phyloP scores from a whole-genome alignment of 164 flowering plant genomes.

The Stephania cephalantha region DNA sequence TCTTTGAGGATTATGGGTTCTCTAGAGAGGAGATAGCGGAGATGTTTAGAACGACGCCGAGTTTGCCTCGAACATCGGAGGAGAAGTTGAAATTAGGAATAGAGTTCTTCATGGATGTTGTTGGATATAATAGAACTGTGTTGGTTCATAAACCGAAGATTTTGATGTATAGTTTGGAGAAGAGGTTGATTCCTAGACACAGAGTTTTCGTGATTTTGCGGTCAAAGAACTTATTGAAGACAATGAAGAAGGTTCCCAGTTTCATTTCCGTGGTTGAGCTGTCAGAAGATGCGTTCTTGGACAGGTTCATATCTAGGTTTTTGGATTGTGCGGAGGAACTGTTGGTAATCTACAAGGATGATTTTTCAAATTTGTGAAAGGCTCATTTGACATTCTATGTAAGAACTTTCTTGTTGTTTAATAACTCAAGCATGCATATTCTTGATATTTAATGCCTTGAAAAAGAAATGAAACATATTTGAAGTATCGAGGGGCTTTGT shows the following conservation, averaged over 20 bases:
- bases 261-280: slow-evolving; percentile 11
- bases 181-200: slow-evolving; percentile 34
- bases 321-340: slow-evolving; percentile 17
- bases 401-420: background rate
- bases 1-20: slow-evolving; percentile 29
- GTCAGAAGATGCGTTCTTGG: slow-evolving; percentile 27
- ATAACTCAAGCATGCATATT: background rate
- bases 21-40: slow-evolving; percentile 23
- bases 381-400: background rate
- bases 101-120: slow-evolving; percentile 27
- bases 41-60: slow-evolving; percentile 32
- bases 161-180: slow-evolving; percentile 36
- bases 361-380: background rate
- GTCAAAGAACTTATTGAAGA: slow-evolving; percentile 34
- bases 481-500: background rate
- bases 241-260: slow-evolving; percentile 26
- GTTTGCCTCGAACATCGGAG: slow-evolving; percentile 27
- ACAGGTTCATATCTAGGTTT: slow-evolving; percentile 27
- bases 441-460: no score
- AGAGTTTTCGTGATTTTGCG: slow-evolving; percentile 29
- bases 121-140: slow-evolving; percentile 15
- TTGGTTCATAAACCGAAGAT: slow-evolving; percentile 19
- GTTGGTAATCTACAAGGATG: slow-evolving; percentile 16
- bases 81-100: slow-evolving; percentile 32
- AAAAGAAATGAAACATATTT: no score